Base-by-base conservation (phyloP, 2,329 filamentous ascomycete species). In the Alternaria burnsii region DNA sequence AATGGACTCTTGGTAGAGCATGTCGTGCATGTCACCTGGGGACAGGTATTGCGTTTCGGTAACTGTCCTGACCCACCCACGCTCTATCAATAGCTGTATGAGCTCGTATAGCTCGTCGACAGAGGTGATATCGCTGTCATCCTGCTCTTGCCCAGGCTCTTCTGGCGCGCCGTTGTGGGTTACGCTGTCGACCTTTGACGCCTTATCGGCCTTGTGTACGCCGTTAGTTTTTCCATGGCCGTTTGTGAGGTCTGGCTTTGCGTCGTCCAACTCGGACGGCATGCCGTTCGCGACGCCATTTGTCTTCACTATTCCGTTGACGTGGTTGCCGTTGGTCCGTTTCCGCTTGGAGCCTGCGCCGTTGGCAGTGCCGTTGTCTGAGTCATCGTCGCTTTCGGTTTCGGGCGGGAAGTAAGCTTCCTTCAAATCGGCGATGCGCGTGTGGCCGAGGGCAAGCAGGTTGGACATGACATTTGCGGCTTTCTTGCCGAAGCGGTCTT, bases 391-490 rank as follows among this genome's bases (percentile, higher is more conserved):
- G 51, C 74, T 75, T 6, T 73, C 68, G 12, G 63, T 58, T 14
- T 65, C 52, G 11, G 72, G 48, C n/a, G 80, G 75, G 52, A 80
- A 80, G 66, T 89, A 91, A 18, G 88, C 87, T 38, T 89, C 86
- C n/a, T 84, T 84, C 43, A 94, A 82, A 68, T 93, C 89, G 42
- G 84, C 85, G 34, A 94, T 84, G 73, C 87, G 88, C 30, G 90
- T 90, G 79, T 95, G 91, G 1, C 94, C 94, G 18, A 94, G 84
- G 56, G 89, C 84, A 61, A 97, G 81, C 42, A 97, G 81, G 30
- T 89, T 90, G 69, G 91, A 88, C 60, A 95, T 85, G 40, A 97
- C 83, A 62, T 89, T 87, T 58, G 88, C 87, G 30, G 93, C 93
- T 63, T 88, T 85, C n/a, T 84, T 81, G 18, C 94, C 94, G 74